These are phyloP conservation scores for Teunomyces tritomae DNA, from an alignment of 805 yeast species.

Conservation along the genomic window DNA sequence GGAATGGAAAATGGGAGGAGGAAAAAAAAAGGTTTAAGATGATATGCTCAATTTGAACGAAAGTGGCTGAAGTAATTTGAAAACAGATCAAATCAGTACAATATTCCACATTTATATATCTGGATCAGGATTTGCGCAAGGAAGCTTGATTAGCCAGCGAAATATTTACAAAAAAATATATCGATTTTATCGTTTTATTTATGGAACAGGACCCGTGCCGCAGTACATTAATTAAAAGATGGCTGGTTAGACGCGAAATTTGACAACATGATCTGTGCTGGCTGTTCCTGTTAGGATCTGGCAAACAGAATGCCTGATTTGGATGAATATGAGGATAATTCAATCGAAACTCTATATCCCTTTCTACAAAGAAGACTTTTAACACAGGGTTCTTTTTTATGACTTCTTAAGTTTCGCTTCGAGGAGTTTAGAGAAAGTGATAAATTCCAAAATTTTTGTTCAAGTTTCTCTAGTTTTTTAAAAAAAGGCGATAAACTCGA, in stretches of 20 bases:
- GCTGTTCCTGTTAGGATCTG: not conserved
- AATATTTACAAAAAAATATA: not conserved
- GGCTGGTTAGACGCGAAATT: not conserved
- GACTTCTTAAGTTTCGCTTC: no score
- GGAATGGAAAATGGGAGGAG: no score
- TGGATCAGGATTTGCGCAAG: conserved; percentile 1
- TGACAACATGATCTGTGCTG: not conserved
- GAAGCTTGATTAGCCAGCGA: conserved; percentile 1
- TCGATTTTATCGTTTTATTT: not conserved
- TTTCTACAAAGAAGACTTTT: no score
- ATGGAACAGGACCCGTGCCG: not conserved
- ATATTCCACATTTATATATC: conserved; percentile 1
- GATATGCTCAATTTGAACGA: not conserved
- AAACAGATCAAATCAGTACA: conserved; percentile 2
- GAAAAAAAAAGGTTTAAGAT: not conserved
- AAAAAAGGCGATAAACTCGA: no score
- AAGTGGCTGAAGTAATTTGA: not conserved
- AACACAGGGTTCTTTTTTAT: no score
- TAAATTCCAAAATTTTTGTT: no score
- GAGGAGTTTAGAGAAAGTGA: no score
- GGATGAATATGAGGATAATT: no score
- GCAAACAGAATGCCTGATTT: not conserved
- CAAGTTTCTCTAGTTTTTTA: no score
- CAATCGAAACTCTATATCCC: no score
- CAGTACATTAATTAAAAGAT: not conserved